Evolutionary conservation across 2,329 filamentous ascomycete species (phyloP), one percentile per base, ranked within the genome.

Genomic region (Trichoderma oligosporum): DNA sequence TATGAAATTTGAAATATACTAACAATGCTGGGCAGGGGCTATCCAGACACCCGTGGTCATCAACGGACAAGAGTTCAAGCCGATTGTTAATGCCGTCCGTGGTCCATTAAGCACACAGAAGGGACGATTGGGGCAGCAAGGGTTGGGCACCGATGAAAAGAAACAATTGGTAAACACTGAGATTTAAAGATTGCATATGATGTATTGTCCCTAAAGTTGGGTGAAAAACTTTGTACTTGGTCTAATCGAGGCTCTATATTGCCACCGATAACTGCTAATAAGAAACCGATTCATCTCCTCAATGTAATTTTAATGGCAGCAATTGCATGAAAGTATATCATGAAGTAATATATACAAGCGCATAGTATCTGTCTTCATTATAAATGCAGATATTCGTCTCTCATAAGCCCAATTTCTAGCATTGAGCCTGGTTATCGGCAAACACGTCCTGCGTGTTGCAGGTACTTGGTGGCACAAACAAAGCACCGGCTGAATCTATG

Each of bases 51-150:
- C 56, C 1, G 49, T 58, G 2, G 29, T 22, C n/a, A 22, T 53
- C 12, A 36, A 53, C 7, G 56, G 56, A 24, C 35, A 16, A 24
- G 56, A 58, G 18, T 53, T 36, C 20, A 53, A 22, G 18, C 56
- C 56, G 1, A 47, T 58, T 41, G 33, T 22, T 12, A 47, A 58
- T 22, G 48, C 48, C 20, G 3, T n/a, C 3, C 48, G 41, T 7
- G 56, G 56, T 1, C 41, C 48, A 12, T 12, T 58, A 4, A 53
- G 41, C n/a, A 58, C 48, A 11, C 48, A 53, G 11, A 58, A 54
- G 33, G 48, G 48, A 7, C 41, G 56, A 11, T 12, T 48, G 7
- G 48, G 41, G 6, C 31, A 39, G 14, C 31, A 35, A 6, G 11
- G n/a, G 12, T 12, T 36, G 14, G 4, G 16, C 4, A 1, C 8